phyloP scores from a whole-genome alignment of 345 rosid species.

The Acer campestre region DNA sequence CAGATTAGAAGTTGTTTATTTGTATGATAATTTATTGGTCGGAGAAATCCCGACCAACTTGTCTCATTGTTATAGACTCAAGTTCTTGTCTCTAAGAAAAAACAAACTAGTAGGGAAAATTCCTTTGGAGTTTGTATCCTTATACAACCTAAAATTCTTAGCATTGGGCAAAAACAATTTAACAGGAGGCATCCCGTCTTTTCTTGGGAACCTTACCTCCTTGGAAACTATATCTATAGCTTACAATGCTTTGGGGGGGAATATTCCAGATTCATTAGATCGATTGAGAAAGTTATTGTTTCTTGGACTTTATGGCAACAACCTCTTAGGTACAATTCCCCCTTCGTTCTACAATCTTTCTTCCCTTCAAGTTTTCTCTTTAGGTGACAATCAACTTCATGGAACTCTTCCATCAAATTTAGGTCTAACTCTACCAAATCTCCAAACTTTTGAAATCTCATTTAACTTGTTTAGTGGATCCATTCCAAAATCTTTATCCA shows the following conservation, averaged over 20 bases:
- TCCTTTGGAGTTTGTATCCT: background rate
- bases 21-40: background rate
- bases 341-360: slow-evolving; percentile 22
- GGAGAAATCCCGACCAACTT: background rate
- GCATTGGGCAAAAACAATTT: background rate
- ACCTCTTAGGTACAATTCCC: slow-evolving; percentile 23
- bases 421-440: slow-evolving; percentile 23
- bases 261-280: slow-evolving; percentile 12
- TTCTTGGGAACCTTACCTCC: background rate
- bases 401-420: slow-evolving; percentile 23
- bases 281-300: background rate
- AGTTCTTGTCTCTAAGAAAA: background rate
- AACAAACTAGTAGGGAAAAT: background rate
- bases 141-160: background rate
- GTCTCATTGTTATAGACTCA: background rate
- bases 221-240: background rate
- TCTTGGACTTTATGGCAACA: slow-evolving; percentile 7
- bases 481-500: too few relatives aligned
- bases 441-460: background rate
- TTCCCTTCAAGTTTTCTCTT: background rate
- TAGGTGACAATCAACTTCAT: slow-evolving; percentile 20
- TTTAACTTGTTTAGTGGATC: background rate
- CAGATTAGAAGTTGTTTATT: background rate
- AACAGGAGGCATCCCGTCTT: background rate
- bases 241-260: slow-evolving; percentile 19